Percentiles rank a stretch among this genome's conserved stretches.
Conservation (phyloP, 2,329 filamentous ascomycete genomes). For the Stagonosporopsis rhizophila region DNA sequence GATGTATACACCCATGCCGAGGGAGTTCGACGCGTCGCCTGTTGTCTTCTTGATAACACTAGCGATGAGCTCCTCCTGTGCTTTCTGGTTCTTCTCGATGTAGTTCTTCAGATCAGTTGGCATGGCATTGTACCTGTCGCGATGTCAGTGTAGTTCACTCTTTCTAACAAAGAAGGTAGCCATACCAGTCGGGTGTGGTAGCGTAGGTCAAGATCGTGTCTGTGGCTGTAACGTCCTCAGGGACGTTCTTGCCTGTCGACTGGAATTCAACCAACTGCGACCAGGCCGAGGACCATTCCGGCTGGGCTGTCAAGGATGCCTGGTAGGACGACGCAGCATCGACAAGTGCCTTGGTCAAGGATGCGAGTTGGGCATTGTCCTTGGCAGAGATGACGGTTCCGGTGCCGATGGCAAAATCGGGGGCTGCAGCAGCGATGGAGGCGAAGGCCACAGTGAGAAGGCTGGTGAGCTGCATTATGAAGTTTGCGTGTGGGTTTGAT, state of each 20-base stretch:
- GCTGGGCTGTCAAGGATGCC: constrained; percentile 7
- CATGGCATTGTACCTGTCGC: constrained; percentile 17
- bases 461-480: constrained; percentile 8
- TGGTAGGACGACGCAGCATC: constrained; percentile 3
- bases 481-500: neutral
- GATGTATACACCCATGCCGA: constrained; percentile 3
- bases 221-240: constrained; percentile 16
- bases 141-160: neutral
- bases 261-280: constrained; percentile 11
- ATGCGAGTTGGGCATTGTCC: neutral
- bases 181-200: constrained; percentile 18
- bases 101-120: constrained; percentile 15
- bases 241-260: constrained; percentile 12
- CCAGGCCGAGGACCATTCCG: constrained; percentile 11
- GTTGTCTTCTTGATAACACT: constrained; percentile 9
- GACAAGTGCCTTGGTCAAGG: constrained; percentile 7
- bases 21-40: constrained; percentile 6
- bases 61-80: constrained; percentile 3
- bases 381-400: neutral
- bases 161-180: neutral
- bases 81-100: constrained; percentile 9
- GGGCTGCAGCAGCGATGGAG: constrained; percentile 3
- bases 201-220: constrained; percentile 6
- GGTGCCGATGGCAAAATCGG: constrained; percentile 5
- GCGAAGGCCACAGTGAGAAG: constrained; percentile 5